Percentiles rank a stretch among this genome's conserved stretches.
Conservation (phyloP, 371 early-diverging fungal genomes). For the Apophysomyces elegans region DNA sequence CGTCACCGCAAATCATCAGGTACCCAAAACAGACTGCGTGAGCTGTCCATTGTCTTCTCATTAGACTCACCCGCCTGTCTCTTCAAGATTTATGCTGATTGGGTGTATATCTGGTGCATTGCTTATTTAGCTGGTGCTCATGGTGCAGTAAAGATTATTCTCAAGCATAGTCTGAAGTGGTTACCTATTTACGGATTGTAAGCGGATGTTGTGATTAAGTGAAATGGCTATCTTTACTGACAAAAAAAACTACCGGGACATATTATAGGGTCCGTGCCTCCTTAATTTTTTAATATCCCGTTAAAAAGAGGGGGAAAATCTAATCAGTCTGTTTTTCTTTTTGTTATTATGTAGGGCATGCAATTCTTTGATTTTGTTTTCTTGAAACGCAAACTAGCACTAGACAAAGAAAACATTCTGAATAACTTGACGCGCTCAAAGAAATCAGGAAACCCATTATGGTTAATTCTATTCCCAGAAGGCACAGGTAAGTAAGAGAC, state of each 20-base stretch:
- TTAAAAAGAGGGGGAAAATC: conserved; percentile 9
- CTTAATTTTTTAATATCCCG: not conserved
- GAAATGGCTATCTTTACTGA: not conserved
- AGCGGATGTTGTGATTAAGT: conserved; percentile 17
- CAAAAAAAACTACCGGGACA: not conserved
- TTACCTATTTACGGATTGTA: conserved; percentile 84
- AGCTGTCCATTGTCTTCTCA: too few species aligned
- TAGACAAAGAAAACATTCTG: conserved; percentile 65
- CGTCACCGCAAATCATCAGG: conserved; percentile 84
- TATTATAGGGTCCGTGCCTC: conserved; percentile 6
- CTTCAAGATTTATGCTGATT: conserved; percentile 77
- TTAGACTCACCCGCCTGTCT: too few species aligned
- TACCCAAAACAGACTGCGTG: conserved; percentile 17
- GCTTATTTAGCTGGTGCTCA: conserved; percentile 67
- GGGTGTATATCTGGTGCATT: conserved; percentile 84
- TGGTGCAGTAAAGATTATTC: conserved; percentile 80
- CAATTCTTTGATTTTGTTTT: conserved; percentile 84
- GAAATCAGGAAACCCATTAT: conserved; percentile 59
- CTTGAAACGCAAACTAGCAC: conserved; percentile 77
- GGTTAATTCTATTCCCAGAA: conserved; percentile 91
- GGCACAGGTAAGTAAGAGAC: conserved; percentile 61
- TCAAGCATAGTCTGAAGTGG: conserved; percentile 73
- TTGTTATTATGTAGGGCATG: conserved; percentile 72
- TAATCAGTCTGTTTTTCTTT: not conserved
- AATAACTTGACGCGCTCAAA: conserved; percentile 37